Evolutionary conservation across 108 stramenopile genomes (phyloP), one percentile per base, ranked within the genome.

Genomic region (Stephanodiscus minutulus): DNA sequence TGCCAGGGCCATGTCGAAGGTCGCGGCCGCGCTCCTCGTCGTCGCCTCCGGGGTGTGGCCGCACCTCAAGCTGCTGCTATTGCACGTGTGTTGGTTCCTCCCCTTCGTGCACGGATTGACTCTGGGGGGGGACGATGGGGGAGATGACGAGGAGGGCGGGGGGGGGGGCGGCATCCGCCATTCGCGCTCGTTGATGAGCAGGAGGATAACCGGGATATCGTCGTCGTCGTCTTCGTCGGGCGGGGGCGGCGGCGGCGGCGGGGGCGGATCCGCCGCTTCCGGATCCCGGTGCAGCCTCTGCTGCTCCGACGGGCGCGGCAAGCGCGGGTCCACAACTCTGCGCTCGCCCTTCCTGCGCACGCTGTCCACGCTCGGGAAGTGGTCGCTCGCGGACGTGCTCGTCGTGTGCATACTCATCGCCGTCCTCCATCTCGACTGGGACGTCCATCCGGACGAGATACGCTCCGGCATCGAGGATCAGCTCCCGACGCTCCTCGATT

Each of bases 361-460:
- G 57, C 71, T 94, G 11, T 81, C 84, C 35, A 84, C 81, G 17
- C 76, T 94, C 48, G 93, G 93, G 6, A 94, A 94, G 68, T 91
- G 88, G 88, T 85, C 86, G 21, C 64, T 91, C 67, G 93, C 91
- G 10, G 93, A 94, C 72, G 89, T 91, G 4, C 65, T 91, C 55
- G 88, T 89, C 12, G 90, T 94, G 3, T 94, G 93, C 75, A 91
- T 91, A 70, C 86, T 94, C 80, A 91, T 94, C 22, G 91, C 89
- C 27, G 90, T 94, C 0, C 52, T 94, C 20, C 77, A 91, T 63
- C 69, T 94, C 39, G 89, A 94, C 74, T 89, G 90, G 88, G 60
- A 78, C 2, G 84, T 94, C 7, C 76, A 88, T 81, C 87, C 90
- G 10, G 73, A 61, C 18, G 82, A 72, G 39, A 86, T 91, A 46